Evolutionary conservation across 2,329 filamentous ascomycete species (phyloP).

Genomic region (Monosporascus sp.): DNA sequence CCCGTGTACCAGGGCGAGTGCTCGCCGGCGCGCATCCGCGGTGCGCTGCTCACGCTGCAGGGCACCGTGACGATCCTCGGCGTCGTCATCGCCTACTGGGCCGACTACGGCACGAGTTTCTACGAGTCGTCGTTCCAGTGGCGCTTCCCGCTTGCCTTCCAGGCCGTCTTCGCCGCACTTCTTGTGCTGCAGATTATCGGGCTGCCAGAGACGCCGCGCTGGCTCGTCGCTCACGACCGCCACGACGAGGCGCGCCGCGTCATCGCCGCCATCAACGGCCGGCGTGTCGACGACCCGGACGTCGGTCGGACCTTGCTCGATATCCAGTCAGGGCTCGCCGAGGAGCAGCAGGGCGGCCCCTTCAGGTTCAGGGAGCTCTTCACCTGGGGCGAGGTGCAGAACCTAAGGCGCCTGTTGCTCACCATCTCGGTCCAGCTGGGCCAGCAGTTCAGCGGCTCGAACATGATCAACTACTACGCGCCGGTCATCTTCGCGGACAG

Average conservation of each 20-base stretch:
- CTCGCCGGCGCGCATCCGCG: constrained; percentile 36
- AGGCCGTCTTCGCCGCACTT: constrained; percentile 32
- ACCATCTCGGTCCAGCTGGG: constrained; percentile 20
- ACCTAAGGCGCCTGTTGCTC: constrained; percentile 20
- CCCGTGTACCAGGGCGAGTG: constrained; percentile 32
- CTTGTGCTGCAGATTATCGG: constrained; percentile 29
- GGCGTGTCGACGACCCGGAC: constrained; percentile 11
- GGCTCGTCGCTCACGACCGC: constrained; percentile 27
- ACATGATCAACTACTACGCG: constrained; percentile 29
- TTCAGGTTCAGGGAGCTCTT: constrained; percentile 18
- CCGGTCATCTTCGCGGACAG: constrained; percentile 32
- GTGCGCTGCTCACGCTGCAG: constrained; percentile 44
- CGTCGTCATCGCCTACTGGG: constrained; percentile 38
- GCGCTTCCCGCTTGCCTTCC: constrained; percentile 38
- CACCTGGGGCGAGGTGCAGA: constrained; percentile 16
- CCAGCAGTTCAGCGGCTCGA: constrained; percentile 24
- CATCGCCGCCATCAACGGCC: constrained; percentile 11
- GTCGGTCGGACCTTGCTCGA: constrained; percentile 9
- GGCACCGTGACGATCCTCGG: constrained; percentile 41
- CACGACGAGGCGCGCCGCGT: constrained; percentile 23
- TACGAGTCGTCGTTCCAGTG: constrained; percentile 17
- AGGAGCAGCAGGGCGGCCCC: constrained; percentile 13
- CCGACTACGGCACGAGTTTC: constrained; percentile 8
- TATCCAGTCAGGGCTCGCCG: constrained; percentile 13
- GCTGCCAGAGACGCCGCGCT: constrained; percentile 34